These are phyloP conservation scores for Trichothecium sympodiale DNA, from an alignment of 2,329 filamentous ascomycete genomes.

Conservation along the genomic window DNA sequence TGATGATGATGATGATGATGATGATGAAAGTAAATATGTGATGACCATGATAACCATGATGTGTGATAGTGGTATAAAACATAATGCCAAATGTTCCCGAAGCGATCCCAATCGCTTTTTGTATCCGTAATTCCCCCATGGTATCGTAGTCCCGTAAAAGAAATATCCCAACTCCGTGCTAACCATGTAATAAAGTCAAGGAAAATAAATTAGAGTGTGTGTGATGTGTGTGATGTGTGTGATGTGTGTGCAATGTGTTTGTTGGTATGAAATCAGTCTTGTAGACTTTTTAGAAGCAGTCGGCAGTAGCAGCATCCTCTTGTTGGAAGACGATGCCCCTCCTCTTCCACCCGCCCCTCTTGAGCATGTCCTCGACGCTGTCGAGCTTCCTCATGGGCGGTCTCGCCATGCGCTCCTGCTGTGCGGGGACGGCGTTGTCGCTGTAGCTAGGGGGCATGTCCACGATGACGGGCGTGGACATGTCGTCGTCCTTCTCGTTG, in stretches of 20 bases:
- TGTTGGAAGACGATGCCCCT: conserved; percentile 28
- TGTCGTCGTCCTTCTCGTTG: conserved; percentile 3
- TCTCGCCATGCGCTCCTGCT: conserved; percentile 12
- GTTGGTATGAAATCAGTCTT: neutral
- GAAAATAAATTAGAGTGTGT: neutral
- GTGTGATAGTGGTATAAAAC: too few species aligned
- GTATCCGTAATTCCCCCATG: neutral
- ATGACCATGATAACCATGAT: too few species aligned
- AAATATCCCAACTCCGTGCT: neutral
- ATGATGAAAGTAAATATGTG: neutral
- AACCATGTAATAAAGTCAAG: neutral
- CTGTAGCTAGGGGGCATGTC: conserved; percentile 22
- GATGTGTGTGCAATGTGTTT: neutral
- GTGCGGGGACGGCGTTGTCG: conserved; percentile 10
- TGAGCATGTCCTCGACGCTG: conserved; percentile 29
- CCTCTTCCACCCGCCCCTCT: conserved; percentile 32
- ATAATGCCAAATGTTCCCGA: neutral
- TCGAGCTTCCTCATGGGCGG: conserved; percentile 27
- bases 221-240: neutral
- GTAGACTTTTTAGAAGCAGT: neutral
- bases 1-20: too few species aligned
- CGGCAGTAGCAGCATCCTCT: conserved; percentile 12
- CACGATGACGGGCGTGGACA: conserved; percentile 9
- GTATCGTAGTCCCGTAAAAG: too few species aligned
- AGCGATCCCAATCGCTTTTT: neutral